Conservation (phyloP, 805 yeast species). For the Yarrowia bubula region DNA sequence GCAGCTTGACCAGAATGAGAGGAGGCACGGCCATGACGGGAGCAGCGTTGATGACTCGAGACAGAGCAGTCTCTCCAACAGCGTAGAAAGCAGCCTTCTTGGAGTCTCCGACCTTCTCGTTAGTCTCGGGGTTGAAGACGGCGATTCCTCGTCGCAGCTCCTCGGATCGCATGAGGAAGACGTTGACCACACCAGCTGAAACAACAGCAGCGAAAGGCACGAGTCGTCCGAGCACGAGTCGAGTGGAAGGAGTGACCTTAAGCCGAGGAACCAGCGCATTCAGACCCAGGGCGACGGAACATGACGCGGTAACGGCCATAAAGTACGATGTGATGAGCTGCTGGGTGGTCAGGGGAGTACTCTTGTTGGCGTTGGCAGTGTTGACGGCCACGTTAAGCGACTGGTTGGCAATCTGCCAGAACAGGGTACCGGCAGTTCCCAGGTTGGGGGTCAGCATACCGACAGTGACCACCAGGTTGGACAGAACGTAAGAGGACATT, state of each 20-base stretch:
- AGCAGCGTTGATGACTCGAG: constrained; percentile 92
- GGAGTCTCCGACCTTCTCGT: constrained; percentile 57
- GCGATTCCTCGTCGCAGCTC: constrained; percentile 65
- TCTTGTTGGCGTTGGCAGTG: constrained; percentile 92
- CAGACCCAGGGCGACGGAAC: constrained; percentile 92
- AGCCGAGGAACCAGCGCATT: constrained; percentile 87
- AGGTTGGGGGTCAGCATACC: constrained; percentile 97
- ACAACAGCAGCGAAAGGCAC: constrained; percentile 99
- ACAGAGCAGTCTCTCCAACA: constrained; percentile 94
- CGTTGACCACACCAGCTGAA: constrained; percentile 93
- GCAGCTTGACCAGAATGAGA: constrained; percentile 71
- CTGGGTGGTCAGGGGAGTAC: constrained; percentile 78
- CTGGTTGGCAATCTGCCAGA: constrained; percentile 98
- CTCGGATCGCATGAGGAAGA: constrained; percentile 94
- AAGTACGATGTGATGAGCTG: constrained; percentile 79
- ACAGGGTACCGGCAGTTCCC: constrained; percentile 84
- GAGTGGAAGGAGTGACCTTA: constrained; percentile 68
- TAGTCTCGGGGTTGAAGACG: constrained; percentile 42
- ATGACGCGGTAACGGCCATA: constrained; percentile 89
- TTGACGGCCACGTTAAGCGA: constrained; percentile 95
- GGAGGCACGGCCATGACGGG: constrained; percentile 98
- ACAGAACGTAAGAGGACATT: constrained; percentile 93
- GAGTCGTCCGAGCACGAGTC: constrained; percentile 71
- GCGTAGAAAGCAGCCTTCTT: constrained; percentile 87
- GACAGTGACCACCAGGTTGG: constrained; percentile 89